phyloP scores from a whole-genome alignment of 306 rosid species.

The Inga leiocalycina region DNA sequence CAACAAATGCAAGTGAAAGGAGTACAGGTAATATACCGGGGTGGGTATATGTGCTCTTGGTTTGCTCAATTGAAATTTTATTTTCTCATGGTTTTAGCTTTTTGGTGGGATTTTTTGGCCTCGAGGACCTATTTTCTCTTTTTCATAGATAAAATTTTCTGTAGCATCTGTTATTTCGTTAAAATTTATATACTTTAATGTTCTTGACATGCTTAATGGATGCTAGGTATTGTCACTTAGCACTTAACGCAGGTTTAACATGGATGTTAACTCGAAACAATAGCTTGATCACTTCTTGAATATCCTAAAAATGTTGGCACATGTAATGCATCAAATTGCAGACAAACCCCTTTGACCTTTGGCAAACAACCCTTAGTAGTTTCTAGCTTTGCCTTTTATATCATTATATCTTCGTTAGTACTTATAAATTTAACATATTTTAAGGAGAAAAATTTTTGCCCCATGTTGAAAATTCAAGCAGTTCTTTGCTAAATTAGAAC shows the following conservation, averaged over 20 bases:
- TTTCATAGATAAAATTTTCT: background rate
- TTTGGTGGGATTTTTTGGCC: background rate
- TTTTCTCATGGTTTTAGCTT: background rate
- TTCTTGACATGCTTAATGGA: background rate
- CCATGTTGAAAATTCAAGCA: background rate
- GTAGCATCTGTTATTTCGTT: background rate
- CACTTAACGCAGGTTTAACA: background rate
- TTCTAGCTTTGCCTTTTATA: background rate
- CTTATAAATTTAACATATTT: background rate
- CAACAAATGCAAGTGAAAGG: conserved; percentile 7
- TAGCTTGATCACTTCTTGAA: background rate
- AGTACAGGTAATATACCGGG: background rate
- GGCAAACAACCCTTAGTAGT: background rate
- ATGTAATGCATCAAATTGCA: background rate
- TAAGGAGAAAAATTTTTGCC: background rate
- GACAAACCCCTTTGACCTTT: background rate
- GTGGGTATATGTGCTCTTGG: background rate
- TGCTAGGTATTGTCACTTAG: background rate
- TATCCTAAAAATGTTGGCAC: background rate
- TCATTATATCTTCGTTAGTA: background rate
- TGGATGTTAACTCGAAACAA: background rate
- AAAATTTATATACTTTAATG: background rate
- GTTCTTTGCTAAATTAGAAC: background rate
- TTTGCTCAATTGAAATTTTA: background rate
- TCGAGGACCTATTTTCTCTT: background rate